Evolutionary conservation across 352 stramenopile species (phyloP).

Genomic region (Phytophthora podocarpi): DNA sequence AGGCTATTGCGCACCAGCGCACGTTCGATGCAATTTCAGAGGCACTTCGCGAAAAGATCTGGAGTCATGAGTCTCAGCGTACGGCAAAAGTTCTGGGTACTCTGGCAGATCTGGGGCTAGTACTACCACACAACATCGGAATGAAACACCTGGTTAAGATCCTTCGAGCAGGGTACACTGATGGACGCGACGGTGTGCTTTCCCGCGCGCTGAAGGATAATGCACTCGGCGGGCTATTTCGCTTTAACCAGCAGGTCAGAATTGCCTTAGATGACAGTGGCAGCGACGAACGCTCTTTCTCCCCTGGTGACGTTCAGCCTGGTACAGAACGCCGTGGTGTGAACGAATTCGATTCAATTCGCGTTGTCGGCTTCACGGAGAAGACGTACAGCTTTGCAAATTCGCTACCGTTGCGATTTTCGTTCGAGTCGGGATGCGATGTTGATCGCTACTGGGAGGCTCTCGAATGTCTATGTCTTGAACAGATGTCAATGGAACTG

Average conservation of each 20-base stretch:
- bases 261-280: conserved; percentile 58
- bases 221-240: conserved; percentile 70
- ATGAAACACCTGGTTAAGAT: conserved; percentile 83
- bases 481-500: conserved; percentile 85
- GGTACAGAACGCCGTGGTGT: conserved; percentile 19
- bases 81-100: conserved; percentile 77
- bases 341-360: conserved; percentile 42
- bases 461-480: conserved; percentile 77
- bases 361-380: conserved; percentile 66
- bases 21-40: conserved; percentile 53
- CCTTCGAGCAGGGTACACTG: conserved; percentile 67
- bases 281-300: conserved; percentile 6
- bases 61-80: conserved; percentile 71
- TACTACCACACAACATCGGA: conserved; percentile 82
- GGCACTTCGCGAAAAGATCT: conserved; percentile 62
- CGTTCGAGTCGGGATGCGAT: conserved; percentile 42
- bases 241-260: conserved; percentile 48
- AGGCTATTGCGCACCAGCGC: conserved; percentile 52
- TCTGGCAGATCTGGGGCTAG: conserved; percentile 67
- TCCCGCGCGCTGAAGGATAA: conserved; percentile 77
- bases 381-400: conserved; percentile 74
- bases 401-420: conserved; percentile 62
- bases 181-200: conserved; percentile 67
- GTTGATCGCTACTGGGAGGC: conserved; percentile 80
- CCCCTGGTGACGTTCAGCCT: background rate